phyloP scores from a whole-genome alignment of 352 stramenopile species.

The Phytopythium montanum region DNA sequence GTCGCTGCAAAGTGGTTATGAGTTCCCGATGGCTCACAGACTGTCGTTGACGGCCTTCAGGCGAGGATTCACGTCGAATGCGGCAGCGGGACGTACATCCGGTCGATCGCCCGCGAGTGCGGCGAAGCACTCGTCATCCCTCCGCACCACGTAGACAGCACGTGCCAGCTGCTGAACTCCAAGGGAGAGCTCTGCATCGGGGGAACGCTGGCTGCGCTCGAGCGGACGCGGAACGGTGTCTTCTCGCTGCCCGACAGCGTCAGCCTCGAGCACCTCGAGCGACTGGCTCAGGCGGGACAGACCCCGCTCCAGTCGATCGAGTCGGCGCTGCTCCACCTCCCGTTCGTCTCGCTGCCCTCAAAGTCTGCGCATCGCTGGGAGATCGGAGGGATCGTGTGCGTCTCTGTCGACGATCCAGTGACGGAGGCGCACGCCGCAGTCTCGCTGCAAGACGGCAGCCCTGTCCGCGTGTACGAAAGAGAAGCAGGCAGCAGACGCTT shows the following conservation, averaged over 20 bases:
- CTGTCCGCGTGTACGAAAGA: slow-evolving; percentile 49
- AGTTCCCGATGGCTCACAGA: neutral
- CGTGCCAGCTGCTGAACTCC: slow-evolving; percentile 24
- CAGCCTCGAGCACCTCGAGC: slow-evolving; percentile 50
- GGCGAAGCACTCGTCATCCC: slow-evolving; percentile 60
- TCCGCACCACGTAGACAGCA: slow-evolving; percentile 12
- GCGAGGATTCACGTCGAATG: slow-evolving; percentile 59
- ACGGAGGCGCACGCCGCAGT: neutral
- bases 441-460: slow-evolving; percentile 24
- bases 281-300: slow-evolving; percentile 6
- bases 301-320: slow-evolving; percentile 55
- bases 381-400: slow-evolving; percentile 35
- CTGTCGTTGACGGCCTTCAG: slow-evolving; percentile 4
- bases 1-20: neutral
- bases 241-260: slow-evolving; percentile 54
- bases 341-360: slow-evolving; percentile 30
- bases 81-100: slow-evolving; percentile 81
- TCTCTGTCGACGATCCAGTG: slow-evolving; percentile 28
- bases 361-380: slow-evolving; percentile 38
- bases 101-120: slow-evolving; percentile 83
- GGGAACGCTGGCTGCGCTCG: slow-evolving; percentile 58
- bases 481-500: slow-evolving; percentile 11
- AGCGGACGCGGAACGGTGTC: slow-evolving; percentile 57
- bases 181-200: slow-evolving; percentile 42
- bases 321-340: slow-evolving; percentile 48